phyloP scores from a whole-genome alignment of 192 early-diverging fungal species.

The Coemansia sp. region DNA sequence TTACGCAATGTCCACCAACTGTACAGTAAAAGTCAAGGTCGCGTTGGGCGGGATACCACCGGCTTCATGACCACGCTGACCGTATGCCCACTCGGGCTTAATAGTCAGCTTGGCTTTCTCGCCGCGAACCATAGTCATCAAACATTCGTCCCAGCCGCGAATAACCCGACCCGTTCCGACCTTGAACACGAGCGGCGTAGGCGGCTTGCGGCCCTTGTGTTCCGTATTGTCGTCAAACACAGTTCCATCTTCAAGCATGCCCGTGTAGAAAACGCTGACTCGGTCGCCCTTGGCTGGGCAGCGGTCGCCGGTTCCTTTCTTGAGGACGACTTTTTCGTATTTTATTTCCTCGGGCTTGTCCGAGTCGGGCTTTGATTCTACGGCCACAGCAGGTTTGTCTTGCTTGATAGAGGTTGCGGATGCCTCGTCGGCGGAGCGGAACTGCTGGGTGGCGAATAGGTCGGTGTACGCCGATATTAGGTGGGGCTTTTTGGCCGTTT shows the following conservation, averaged over 20 bases:
- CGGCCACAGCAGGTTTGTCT: constrained; percentile 18
- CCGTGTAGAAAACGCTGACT: constrained; percentile 67
- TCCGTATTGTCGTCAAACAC: constrained; percentile 68
- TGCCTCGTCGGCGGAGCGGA: constrained; percentile 49
- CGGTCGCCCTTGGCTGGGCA: constrained; percentile 68
- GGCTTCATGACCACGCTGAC: constrained; percentile 67
- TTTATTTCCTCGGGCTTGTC: constrained; percentile 54
- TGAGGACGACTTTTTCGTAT: constrained; percentile 63
- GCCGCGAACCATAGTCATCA: constrained; percentile 85
- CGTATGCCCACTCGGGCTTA: constrained; percentile 82
- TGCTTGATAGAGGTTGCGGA: constrained; percentile 37
- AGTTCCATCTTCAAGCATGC: constrained; percentile 66
- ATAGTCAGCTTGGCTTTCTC: constrained; percentile 81
- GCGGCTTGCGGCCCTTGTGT: constrained; percentile 61
- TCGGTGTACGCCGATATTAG: constrained; percentile 62
- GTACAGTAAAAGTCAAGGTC: constrained; percentile 79
- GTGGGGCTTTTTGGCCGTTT: constrained; percentile 67
- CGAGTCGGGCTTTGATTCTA: background rate
- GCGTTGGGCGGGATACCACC: constrained; percentile 76
- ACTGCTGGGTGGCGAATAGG: constrained; percentile 62
- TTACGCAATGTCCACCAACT: constrained; percentile 60
- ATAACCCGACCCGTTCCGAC: constrained; percentile 97
- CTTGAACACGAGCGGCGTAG: constrained; percentile 69
- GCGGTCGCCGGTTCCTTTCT: constrained; percentile 63
- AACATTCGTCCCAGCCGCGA: constrained; percentile 80